Evolutionary conservation across 108 stramenopile species (phyloP).

Genomic region (Nitzschia palea): DNA sequence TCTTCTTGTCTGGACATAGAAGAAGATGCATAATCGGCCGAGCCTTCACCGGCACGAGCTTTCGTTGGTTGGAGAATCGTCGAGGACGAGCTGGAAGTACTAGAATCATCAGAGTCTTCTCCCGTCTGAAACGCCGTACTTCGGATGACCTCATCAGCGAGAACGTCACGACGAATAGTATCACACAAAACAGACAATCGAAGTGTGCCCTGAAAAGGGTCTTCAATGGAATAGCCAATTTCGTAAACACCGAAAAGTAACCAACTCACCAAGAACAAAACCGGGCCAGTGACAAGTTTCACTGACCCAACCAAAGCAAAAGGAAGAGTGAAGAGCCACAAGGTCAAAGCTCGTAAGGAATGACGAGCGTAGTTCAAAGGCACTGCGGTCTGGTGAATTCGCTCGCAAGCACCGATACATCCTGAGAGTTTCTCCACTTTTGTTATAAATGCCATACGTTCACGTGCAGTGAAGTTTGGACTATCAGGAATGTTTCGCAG

Average conservation of each 20-base stretch:
- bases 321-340: constrained; percentile 90
- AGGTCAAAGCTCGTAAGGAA: constrained; percentile 84
- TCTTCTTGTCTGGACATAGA: neutral
- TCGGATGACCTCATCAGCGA: constrained; percentile 77
- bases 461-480: constrained; percentile 71
- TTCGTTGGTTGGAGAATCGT: too few species aligned
- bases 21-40: neutral
- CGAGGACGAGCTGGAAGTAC: neutral
- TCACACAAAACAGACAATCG: constrained; percentile 83
- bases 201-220: constrained; percentile 91
- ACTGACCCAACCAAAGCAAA: constrained; percentile 83
- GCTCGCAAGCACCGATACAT: constrained; percentile 87
- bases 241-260: constrained; percentile 94
- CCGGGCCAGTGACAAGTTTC: constrained; percentile 79
- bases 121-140: constrained; percentile 61
- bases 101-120: neutral
- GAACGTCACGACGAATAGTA: constrained; percentile 77
- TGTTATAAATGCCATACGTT: constrained; percentile 76
- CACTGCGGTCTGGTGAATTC: constrained; percentile 95
- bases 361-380: constrained; percentile 95
- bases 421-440: constrained; percentile 77
- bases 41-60: too few species aligned
- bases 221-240: constrained; percentile 93
- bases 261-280: constrained; percentile 85
- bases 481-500: constrained; percentile 63